Evolutionary conservation across 345 rosid species (phyloP).

Genomic region (Psidium guajava): DNA sequence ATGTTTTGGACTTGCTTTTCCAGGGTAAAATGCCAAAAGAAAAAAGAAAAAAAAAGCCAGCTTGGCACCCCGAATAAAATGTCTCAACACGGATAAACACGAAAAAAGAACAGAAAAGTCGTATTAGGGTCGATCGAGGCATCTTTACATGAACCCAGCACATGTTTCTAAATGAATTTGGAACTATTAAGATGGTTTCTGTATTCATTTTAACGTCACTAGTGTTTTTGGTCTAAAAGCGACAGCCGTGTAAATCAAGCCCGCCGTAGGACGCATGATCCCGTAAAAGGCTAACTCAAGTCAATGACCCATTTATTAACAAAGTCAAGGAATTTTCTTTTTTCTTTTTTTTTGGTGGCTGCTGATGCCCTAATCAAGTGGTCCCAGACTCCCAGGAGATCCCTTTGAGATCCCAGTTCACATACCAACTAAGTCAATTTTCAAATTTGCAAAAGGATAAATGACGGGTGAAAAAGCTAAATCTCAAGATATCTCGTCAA

Average conservation of each 20-base stretch:
- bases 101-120: neutral
- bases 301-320: neutral
- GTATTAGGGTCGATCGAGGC: neutral
- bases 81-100: neutral
- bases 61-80: neutral
- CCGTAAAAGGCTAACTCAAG: neutral
- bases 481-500: neutral
- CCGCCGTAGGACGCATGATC: rapidly evolving
- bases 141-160: neutral
- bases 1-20: neutral
- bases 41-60: neutral
- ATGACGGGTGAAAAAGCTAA: neutral
- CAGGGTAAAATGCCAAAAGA: neutral
- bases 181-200: neutral
- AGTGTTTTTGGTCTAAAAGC: neutral
- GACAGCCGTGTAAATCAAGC: neutral
- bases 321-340: neutral
- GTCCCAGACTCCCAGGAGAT: neutral
- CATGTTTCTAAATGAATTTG: neutral
- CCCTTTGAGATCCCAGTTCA: neutral
- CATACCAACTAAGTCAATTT: neutral
- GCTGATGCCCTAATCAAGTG: neutral
- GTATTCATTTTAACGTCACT: neutral
- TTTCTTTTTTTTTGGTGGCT: neutral
- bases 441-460: neutral